Evolutionary conservation across 768 basidiomycete species (phyloP), one percentile per base, ranked within the genome.

Genomic region (Leccinum sublutescens): DNA sequence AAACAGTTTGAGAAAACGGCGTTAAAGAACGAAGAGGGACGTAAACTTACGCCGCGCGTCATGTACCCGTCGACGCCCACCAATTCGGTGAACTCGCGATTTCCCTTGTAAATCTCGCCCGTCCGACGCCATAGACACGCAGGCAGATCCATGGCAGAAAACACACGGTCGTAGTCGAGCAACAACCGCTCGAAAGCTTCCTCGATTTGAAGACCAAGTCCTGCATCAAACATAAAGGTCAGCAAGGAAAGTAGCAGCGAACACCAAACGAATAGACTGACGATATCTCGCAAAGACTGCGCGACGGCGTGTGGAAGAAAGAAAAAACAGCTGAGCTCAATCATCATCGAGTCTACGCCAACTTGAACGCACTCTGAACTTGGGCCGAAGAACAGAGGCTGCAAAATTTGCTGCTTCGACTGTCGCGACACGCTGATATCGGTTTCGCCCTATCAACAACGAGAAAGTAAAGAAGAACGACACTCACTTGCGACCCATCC

Each of bases 101-200:
- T 99, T 47, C 90, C 95, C 74, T 98, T 98, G 80, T 98, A 98
- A 62, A 98, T 98, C 77, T 98, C 95, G 34, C 96, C 96, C 2
- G 96, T 99, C 51, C 96, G 80, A 27, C 95, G 81, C 96, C 96
- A 98, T 6, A 98, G 81, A 64, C 96, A 99, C 0, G 95, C 94
- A 0, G 96, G 96, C 5, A 98, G 93, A 34, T 93, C 95, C 89
- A 99, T 98, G 0, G 93, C 94, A 54, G 88, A 88, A 75, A 93
- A 93, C 12, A 91, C 93, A 21, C 94, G 88, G 71, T 98, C 96
- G 63, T 98, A 98, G 69, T 97, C 95, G 23, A 98, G 84, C 58
- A 99, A 79, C 60, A 98, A 81, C 1, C 95, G 89, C 72, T 99
- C 96, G 68, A 98, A 98, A 0, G 91, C 94, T 75, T 98, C 96